phyloP scores from a whole-genome alignment of 2,329 filamentous ascomycete genomes.

The Sarocladium oryzae region DNA sequence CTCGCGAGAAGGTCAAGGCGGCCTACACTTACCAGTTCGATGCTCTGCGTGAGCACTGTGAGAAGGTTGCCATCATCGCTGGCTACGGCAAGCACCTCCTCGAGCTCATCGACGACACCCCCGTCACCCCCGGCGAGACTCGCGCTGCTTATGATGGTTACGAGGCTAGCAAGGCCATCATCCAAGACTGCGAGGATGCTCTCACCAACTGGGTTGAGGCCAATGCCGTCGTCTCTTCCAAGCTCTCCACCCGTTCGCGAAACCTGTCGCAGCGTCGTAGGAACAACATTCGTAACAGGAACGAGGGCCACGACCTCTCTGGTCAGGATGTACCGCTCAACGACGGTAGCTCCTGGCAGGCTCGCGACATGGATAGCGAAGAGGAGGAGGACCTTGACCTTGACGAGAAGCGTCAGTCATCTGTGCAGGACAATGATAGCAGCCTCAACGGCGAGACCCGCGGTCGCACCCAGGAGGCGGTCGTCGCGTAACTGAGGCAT shows the following conservation, averaged over 20 bases:
- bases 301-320: conserved; percentile 75
- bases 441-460: conserved; percentile 50
- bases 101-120: conserved; percentile 91
- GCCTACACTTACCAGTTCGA: conserved; percentile 98
- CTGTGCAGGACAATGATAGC: conserved; percentile 44
- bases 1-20: conserved; percentile 97
- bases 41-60: conserved; percentile 91
- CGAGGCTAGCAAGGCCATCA: conserved; percentile 96
- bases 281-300: conserved; percentile 60
- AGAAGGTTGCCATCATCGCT: conserved; percentile 97
- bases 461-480: conserved; percentile 47
- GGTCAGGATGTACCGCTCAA: conserved; percentile 74
- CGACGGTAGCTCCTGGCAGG: conserved; percentile 79
- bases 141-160: conserved; percentile 95
- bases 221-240: conserved; percentile 81
- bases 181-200: conserved; percentile 96
- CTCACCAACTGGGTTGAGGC: conserved; percentile 95
- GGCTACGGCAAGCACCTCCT: conserved; percentile 98
- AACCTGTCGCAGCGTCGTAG: conserved; percentile 81
- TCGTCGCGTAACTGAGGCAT: conserved; percentile 33
- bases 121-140: conserved; percentile 94
- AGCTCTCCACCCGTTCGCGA: conserved; percentile 79
- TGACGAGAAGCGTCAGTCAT: conserved; percentile 23
- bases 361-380: conserved; percentile 61
- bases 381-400: conserved; percentile 59